phyloP scores from a whole-genome alignment of 495 filamentous ascomycete species.

The Hypoxylon perforatum region DNA sequence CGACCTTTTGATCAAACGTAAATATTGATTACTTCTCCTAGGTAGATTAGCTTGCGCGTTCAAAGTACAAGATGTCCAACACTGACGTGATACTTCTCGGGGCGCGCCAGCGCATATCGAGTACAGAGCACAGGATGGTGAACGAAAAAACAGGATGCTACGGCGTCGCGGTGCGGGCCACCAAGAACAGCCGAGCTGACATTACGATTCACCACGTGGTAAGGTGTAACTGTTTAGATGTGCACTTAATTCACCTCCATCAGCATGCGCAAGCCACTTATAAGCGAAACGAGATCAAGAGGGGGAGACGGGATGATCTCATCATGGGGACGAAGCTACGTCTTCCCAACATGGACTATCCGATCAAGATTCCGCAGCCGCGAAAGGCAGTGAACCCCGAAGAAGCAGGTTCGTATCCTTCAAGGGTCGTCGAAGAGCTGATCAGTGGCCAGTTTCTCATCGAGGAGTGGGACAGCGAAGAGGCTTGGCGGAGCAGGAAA shows the following conservation, averaged over 20 bases:
- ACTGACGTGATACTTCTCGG: conserved; percentile 2
- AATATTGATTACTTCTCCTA: too few relatives aligned
- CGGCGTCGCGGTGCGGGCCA: conserved; percentile 3
- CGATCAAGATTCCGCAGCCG: not conserved
- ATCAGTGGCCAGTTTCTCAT: conserved; percentile 21
- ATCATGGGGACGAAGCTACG: conserved; percentile 24
- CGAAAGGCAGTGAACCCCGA: not conserved
- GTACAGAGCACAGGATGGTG: conserved; percentile 12
- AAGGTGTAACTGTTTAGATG: conserved; percentile 4
- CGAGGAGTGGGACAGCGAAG: conserved; percentile 34
- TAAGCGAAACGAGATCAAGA: conserved; percentile 5
- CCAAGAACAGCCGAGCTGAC: not conserved
- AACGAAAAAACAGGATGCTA: conserved; percentile 22
- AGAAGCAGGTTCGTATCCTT: not conserved
- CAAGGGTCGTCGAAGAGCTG: conserved; percentile 24
- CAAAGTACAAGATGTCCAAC: conserved; percentile 2
- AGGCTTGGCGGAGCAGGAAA: conserved; percentile 25
- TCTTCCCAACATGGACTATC: conserved; percentile 12
- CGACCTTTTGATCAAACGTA: too few relatives aligned
- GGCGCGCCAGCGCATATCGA: conserved; percentile 21
- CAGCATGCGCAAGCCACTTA: conserved; percentile 9
- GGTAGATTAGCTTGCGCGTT: not conserved
- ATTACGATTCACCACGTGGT: conserved; percentile 17
- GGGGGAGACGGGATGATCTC: conserved; percentile 14
- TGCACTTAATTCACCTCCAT: not conserved